A percentile compares a stretch with the other conserved stretches of the same genome.
These are phyloP conservation scores for Tylopilus orsonianus DNA, from an alignment of 1,284 basidiomycete species.

Conservation along the genomic window DNA sequence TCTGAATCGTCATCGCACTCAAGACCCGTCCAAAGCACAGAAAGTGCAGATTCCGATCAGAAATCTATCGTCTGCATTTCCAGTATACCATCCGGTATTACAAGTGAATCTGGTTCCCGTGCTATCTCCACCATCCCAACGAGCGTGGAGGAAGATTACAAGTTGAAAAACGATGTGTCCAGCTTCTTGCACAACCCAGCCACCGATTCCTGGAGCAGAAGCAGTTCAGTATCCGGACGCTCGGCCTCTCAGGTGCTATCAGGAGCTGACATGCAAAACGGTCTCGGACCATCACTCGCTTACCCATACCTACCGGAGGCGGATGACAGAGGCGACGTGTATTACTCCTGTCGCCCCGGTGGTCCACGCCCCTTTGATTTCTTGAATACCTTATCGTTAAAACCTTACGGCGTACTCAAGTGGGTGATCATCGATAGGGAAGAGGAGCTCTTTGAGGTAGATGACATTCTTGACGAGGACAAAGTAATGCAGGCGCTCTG, in stretches of 20 bases:
- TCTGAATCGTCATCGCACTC: background rate
- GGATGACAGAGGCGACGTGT: conserved; percentile 43
- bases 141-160: conserved; percentile 24
- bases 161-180: conserved; percentile 19
- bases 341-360: conserved; percentile 62
- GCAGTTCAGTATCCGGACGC: conserved; percentile 11
- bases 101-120: conserved; percentile 10
- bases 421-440: conserved; percentile 69
- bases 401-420: conserved; percentile 58
- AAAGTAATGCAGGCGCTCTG: conserved; percentile 76
- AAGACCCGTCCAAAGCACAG: background rate
- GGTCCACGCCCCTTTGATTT: conserved; percentile 66
- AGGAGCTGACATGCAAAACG: conserved; percentile 38
- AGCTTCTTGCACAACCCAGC: conserved; percentile 7
- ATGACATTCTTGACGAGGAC: conserved; percentile 66
- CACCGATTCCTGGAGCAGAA: conserved; percentile 7
- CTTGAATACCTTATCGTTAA: conserved; percentile 54
- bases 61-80: conserved; percentile 10
- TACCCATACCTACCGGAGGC: conserved; percentile 52
- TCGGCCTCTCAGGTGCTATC: conserved; percentile 21
- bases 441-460: conserved; percentile 68
- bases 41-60: conserved; percentile 4
- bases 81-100: conserved; percentile 14
- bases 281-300: conserved; percentile 51
- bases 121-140: conserved; percentile 13